Conservation (phyloP, 257 asterid species). For the Fraxinus americana region DNA sequence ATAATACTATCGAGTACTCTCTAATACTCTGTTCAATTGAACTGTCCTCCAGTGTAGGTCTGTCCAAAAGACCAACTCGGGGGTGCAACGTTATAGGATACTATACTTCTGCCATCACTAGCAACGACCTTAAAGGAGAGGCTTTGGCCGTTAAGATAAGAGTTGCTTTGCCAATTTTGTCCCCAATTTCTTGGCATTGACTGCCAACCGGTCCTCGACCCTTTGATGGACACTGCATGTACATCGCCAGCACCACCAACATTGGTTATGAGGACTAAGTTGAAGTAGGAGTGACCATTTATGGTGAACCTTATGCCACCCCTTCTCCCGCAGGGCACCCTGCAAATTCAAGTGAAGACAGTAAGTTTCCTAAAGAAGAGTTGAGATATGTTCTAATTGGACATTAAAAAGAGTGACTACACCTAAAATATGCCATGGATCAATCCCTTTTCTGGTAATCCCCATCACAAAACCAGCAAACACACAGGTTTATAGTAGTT, state of each 20-base stretch:
- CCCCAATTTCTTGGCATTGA: slow-evolving; percentile 94
- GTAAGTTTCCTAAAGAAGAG: slow-evolving; percentile 11
- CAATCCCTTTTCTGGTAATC: too few species aligned
- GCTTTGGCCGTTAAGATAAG: slow-evolving; percentile 70
- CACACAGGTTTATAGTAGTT: not conserved
- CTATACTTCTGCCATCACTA: slow-evolving; percentile 66
- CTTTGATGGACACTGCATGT: slow-evolving; percentile 70
- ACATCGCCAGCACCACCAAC: slow-evolving; percentile 93
- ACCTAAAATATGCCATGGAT: not conserved
- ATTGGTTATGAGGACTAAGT: slow-evolving; percentile 77
- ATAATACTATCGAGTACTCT: not conserved
- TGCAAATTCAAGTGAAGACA: slow-evolving; percentile 18
- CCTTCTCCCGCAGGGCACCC: slow-evolving; percentile 81
- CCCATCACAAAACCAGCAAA: too few species aligned
- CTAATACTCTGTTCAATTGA: slow-evolving; percentile 35
- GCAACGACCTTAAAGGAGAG: slow-evolving; percentile 85
- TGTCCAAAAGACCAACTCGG: slow-evolving; percentile 85
- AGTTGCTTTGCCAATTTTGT: slow-evolving; percentile 86
- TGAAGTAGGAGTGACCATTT: slow-evolving; percentile 87
- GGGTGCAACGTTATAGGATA: slow-evolving; percentile 72
- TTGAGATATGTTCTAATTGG: not conserved
- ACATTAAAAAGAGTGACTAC: not conserved
- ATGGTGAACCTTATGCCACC: slow-evolving; percentile 91
- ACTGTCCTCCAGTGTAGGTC: slow-evolving; percentile 79
- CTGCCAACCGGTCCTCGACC: slow-evolving; percentile 80